These are phyloP conservation scores for Calophaca sinica DNA, from an alignment of 306 rosid genomes.

Conservation along the genomic window DNA sequence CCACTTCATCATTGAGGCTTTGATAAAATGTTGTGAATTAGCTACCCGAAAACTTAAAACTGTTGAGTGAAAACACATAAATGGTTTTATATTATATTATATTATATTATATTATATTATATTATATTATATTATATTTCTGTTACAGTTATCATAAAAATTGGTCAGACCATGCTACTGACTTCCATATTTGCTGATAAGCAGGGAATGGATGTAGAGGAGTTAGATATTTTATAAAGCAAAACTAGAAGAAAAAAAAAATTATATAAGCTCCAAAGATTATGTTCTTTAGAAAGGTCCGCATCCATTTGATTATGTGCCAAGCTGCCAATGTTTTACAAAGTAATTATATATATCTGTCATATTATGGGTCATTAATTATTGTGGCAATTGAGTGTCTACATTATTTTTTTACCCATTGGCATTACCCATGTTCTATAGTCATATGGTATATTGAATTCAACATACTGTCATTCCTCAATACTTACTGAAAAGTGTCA, in stretches of 20 bases:
- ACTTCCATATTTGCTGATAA: slow-evolving; percentile 16
- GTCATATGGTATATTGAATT: slow-evolving; percentile 16
- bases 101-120: too few relatives aligned
- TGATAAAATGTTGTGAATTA: neutral
- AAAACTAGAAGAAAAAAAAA: slow-evolving; percentile 24
- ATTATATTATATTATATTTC: neutral
- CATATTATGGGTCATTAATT: slow-evolving; percentile 29
- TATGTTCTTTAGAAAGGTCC: slow-evolving; percentile 1
- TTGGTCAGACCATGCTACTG: slow-evolving; percentile 27
- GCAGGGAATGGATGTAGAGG: slow-evolving; percentile 38
- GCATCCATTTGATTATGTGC: slow-evolving; percentile 9
- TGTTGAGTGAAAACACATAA: neutral
- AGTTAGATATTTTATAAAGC: slow-evolving; percentile 26
- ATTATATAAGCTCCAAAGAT: slow-evolving; percentile 6
- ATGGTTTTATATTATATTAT: neutral
- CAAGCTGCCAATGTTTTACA: slow-evolving; percentile 5
- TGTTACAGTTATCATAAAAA: neutral
- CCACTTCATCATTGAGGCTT: neutral
- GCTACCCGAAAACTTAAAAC: neutral
- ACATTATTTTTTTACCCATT: slow-evolving; percentile 11
- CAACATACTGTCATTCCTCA: slow-evolving; percentile 26
- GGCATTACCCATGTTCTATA: slow-evolving; percentile 11
- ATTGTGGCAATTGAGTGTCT: slow-evolving; percentile 27
- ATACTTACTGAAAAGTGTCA: slow-evolving; percentile 15
- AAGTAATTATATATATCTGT: slow-evolving; percentile 15